Percentiles rank a stretch among this genome's conserved stretches.
phyloP scores from a whole-genome alignment of 352 stramenopile species.

The Phytophthora macrochlamydospora region DNA sequence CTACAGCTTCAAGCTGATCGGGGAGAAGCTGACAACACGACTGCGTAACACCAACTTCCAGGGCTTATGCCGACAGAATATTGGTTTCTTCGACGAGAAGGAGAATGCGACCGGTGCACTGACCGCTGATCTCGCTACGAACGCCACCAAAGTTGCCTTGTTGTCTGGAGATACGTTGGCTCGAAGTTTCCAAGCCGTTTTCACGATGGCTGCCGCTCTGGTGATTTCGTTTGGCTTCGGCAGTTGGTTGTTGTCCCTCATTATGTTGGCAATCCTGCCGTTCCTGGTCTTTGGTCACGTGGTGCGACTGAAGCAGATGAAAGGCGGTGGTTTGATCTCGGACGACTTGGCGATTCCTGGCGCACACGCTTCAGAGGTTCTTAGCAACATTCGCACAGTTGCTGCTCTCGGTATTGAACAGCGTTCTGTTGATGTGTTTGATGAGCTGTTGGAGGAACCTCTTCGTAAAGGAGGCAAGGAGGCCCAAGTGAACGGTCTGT shows the following conservation, averaged over 20 bases:
- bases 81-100: conserved; percentile 78
- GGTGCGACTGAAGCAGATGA: conserved; percentile 38
- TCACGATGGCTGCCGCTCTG: conserved; percentile 51
- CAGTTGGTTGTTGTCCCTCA: conserved; percentile 66
- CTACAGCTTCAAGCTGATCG: conserved; percentile 54
- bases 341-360: conserved; percentile 34
- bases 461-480: conserved; percentile 35
- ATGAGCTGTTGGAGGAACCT: conserved; percentile 27
- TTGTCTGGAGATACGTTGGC: conserved; percentile 50
- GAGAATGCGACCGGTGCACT: conserved; percentile 62
- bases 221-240: conserved; percentile 67
- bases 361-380: conserved; percentile 47
- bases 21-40: conserved; percentile 48
- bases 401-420: conserved; percentile 42
- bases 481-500: conserved; percentile 40
- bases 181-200: conserved; percentile 43
- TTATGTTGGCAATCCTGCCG: conserved; percentile 63
- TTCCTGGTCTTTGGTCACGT: conserved; percentile 47
- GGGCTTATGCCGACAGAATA: conserved; percentile 39
- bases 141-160: conserved; percentile 45
- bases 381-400: conserved; percentile 53
- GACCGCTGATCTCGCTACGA: conserved; percentile 54
- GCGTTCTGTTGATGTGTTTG: conserved; percentile 26
- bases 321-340: conserved; percentile 14
- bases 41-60: conserved; percentile 52